Base-by-base conservation (phyloP, 805 yeast genomes). In the Yarrowia osloensis region DNA sequence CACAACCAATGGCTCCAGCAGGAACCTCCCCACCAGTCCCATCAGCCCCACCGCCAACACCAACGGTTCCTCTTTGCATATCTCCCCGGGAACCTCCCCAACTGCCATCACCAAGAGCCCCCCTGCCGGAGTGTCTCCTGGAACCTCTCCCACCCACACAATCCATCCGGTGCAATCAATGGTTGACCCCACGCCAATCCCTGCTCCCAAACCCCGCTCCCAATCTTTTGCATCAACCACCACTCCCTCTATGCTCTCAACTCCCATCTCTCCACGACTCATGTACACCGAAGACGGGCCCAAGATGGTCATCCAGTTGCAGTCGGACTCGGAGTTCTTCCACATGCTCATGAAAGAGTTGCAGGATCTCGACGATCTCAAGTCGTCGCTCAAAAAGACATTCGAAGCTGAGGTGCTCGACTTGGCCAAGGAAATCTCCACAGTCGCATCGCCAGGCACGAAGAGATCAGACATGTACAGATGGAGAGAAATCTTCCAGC, bases 401-500 rank as follows among this genome's bases (percentile, higher is more conserved):
- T 75, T 87, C 59, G 75, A 80, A 2, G 66, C 63, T 0, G 78
- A 81, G 42, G 85, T 87, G 21, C 80, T 81, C 54, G 69, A 69
- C 0, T 75, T 87, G 12, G 80, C 84, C 2, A 70, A 74, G 15
- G 70, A 74, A 6, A 77, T 86, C 3, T 76, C 81, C 2, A 73
- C 76, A 7, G 75, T 80, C 19, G 74, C 83, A 0, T 72, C 77
- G 15, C 85, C 87, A 0, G 76, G 77, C 40, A 74, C 74, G 50
- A 81, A 79, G 66, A 79, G 78, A 42, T 77, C 81, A 0, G 94
- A 89, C 72, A 77, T 88, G 76, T 86, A 86, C 71, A 79, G 80
- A 9, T 89, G 94, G 94, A 78, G 94, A 68, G 85, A 86, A 71
- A 80, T 89, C 11, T 88, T 89, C 76, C 84, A 81, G 71, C 75